Conservation (phyloP, 202 grass and related monocot genomes). For the Saccharum hybrid region DNA sequence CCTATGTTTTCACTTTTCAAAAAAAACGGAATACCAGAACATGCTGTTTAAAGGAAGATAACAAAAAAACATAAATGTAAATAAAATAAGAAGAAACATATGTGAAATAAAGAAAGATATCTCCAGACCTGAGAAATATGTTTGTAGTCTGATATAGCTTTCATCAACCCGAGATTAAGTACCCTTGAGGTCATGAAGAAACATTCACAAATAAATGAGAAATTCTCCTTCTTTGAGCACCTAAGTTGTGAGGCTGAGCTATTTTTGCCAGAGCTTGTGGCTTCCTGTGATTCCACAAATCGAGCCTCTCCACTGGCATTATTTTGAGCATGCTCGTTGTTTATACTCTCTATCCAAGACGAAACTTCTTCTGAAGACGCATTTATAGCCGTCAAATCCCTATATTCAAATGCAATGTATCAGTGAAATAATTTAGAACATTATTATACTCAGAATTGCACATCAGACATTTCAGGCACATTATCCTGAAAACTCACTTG, state of each 20-base stretch:
- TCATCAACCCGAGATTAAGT: constrained; percentile 88
- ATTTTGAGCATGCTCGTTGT: constrained; percentile 55
- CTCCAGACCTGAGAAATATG: constrained; percentile 78
- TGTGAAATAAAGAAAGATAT: constrained; percentile 23
- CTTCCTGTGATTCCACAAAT: constrained; percentile 63
- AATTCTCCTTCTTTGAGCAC: constrained; percentile 73
- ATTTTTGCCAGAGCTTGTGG: constrained; percentile 67
- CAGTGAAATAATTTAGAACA: constrained; percentile 13
- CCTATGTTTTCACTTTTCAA: not conserved
- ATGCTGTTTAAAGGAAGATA: constrained; percentile 1
- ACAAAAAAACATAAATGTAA: not conserved
- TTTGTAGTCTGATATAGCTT: constrained; percentile 91
- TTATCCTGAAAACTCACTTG: constrained; percentile 57
- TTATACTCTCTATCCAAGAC: constrained; percentile 72
- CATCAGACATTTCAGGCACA: constrained; percentile 10
- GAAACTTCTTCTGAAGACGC: constrained; percentile 93
- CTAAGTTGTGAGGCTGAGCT: constrained; percentile 39
- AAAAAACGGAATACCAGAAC: not conserved
- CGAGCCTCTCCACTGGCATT: constrained; percentile 54
- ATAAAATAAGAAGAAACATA: constrained; percentile 10
- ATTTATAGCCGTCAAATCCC: constrained; percentile 90
- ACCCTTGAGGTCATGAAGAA: constrained; percentile 98
- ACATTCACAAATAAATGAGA: constrained; percentile 95
- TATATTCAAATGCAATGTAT: constrained; percentile 43
- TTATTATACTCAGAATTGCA: constrained; percentile 15